Percentiles rank a stretch among this genome's conserved stretches.
These are phyloP conservation scores for Trypanosoma avium DNA, from an alignment of 208 protist species.

Conservation along the genomic window DNA sequence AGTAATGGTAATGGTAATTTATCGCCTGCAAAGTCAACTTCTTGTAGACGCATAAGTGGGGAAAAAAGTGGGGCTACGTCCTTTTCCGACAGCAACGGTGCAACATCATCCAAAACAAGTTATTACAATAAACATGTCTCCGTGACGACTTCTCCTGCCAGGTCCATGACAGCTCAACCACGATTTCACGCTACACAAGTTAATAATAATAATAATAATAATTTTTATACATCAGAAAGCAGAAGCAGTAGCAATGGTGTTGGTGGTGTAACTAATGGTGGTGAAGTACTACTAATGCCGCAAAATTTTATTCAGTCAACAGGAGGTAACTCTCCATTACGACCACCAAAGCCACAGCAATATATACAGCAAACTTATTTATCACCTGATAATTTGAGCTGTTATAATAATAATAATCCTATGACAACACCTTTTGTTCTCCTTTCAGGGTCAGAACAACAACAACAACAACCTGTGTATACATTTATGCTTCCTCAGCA, in stretches of 20 bases:
- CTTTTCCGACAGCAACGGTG: neutral
- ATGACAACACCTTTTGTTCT: neutral
- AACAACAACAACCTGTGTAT: slow-evolving; percentile 5
- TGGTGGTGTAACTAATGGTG: too few relatives aligned
- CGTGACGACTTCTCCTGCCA: neutral
- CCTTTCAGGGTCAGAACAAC: neutral
- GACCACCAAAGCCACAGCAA: neutral
- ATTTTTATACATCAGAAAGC: too few relatives aligned
- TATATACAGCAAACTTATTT: slow-evolving; percentile 3
- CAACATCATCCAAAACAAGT: slow-evolving; percentile 5
- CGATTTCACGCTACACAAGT: neutral
- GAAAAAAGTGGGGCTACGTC: neutral
- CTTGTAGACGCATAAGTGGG: neutral
- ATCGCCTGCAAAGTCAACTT: slow-evolving; percentile 26
- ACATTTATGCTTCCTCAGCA: slow-evolving; percentile 3
- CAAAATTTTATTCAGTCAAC: too few relatives aligned
- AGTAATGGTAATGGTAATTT: too few relatives aligned
- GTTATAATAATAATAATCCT: neutral
- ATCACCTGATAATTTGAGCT: slow-evolving; percentile 14
- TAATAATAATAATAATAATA: too few relatives aligned
- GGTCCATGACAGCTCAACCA: neutral
- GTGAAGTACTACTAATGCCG: too few relatives aligned
- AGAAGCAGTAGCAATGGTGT: neutral
- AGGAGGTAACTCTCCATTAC: too few relatives aligned
- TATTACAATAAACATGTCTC: neutral